These are phyloP conservation scores for Fusarium anthophilum DNA, from an alignment of 2,329 filamentous ascomycete genomes.

Conservation along the genomic window DNA sequence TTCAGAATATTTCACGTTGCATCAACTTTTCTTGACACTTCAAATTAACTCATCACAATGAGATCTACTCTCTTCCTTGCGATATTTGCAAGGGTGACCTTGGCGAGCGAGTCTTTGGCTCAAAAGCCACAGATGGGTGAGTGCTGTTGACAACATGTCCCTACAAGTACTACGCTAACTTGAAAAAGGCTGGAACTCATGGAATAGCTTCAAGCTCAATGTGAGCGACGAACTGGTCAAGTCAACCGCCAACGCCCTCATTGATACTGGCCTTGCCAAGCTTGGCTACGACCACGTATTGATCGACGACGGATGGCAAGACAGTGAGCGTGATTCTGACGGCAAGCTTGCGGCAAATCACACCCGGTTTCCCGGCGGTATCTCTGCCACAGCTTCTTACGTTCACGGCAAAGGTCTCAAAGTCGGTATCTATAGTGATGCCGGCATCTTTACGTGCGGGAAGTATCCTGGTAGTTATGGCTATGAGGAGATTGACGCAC, in stretches of 20 bases:
- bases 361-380: not conserved
- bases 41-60: not conserved
- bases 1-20: not conserved
- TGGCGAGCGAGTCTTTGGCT: not conserved
- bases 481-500: not conserved
- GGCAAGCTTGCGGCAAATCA: not conserved
- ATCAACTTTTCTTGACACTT: too few relatives aligned
- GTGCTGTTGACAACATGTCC: fast-evolving
- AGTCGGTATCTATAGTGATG: not conserved
- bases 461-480: not conserved
- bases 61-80: not conserved
- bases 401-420: not conserved
- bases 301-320: not conserved
- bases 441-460: not conserved
- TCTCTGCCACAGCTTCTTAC: not conserved
- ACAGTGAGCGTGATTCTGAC: not conserved
- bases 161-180: not conserved
- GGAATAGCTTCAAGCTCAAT: not conserved
- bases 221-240: not conserved
- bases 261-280: not conserved
- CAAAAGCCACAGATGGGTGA: not conserved
- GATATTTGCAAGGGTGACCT: not conserved
- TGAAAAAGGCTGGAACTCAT: not conserved
- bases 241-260: not conserved
- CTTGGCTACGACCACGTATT: not conserved